Percentiles rank a stretch among this genome's conserved stretches.
Evolutionary conservation across 2,329 filamentous ascomycete genomes (phyloP).

Genomic region (Sarocladium oryzae): DNA sequence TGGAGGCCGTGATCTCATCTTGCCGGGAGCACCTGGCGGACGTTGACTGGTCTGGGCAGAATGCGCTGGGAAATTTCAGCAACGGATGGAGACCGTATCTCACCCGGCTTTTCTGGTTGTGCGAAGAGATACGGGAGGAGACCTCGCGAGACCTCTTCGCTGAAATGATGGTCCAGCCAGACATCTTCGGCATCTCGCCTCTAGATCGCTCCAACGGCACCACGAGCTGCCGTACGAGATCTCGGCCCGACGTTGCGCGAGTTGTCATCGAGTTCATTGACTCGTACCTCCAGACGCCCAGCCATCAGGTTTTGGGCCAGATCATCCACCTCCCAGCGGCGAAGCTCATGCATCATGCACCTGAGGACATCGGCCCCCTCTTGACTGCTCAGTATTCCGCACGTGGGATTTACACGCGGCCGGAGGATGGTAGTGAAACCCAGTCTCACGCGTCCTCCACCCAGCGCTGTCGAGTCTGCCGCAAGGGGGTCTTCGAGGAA

Average conservation of each 20-base stretch:
- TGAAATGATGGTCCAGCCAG: constrained; percentile 11
- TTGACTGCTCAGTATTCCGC: background rate
- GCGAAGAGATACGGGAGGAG: constrained; percentile 11
- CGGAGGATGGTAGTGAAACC: background rate
- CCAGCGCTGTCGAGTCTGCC: background rate
- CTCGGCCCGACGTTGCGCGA: background rate
- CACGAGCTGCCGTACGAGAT: background rate
- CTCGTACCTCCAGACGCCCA: background rate
- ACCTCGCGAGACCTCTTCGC: constrained; percentile 16
- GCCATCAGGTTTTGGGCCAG: background rate
- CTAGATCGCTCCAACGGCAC: constrained; percentile 12
- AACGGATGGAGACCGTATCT: background rate
- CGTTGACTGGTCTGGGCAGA: constrained; percentile 14
- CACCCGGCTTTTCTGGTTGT: constrained; percentile 11
- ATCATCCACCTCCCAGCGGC: background rate
- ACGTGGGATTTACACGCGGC: background rate
- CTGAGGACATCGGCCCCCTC: background rate
- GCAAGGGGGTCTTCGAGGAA: background rate
- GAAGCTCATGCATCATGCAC: background rate
- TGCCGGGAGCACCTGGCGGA: constrained; percentile 13
- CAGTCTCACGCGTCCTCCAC: background rate
- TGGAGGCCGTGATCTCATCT: constrained; percentile 15
- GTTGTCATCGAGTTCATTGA: background rate
- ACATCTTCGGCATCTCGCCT: constrained; percentile 7
- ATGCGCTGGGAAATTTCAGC: constrained; percentile 10